Base-by-base conservation (phyloP, 352 stramenopile genomes). In the Sclerospora graminicola region DNA sequence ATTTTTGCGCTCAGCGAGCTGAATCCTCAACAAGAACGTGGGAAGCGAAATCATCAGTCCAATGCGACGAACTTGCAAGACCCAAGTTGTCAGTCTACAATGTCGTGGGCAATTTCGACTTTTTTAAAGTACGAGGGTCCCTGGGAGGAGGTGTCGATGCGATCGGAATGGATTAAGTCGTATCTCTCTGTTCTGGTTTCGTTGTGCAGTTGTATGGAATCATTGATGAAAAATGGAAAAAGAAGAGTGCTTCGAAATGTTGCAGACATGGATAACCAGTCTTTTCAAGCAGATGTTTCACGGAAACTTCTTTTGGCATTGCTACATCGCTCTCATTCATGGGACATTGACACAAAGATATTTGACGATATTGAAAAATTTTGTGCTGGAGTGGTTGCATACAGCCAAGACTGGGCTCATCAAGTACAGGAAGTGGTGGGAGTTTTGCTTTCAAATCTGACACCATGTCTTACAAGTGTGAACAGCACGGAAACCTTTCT, bases 91-190 rank as follows among this genome's bases (percentile, higher is more conserved):
- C 51, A 61, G 31, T 43, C 58, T 8, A 59, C 47, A 29, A 50
- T 78, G 20, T 34, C 60, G 10, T 75, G 63, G 63, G 48, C 60
- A 39, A 54, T 75, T 42, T 31, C n/a, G 10, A 60, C 24, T 3
- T 70, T 75, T 18, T 49, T 78, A 14, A 60, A 45, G 6, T 41
- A 49, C 10, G 48, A 41, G 15, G 58, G 47, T 38, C 54, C 63
- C 20, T 61, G 58, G 58, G 29, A 51, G 19, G 16, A 45, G 10
- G 20, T 20, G 14, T 45, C 35, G 3, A 43, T 49, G 30, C 29
- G 18, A 8, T 44, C 41, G 16, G 27, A 46, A 20, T 60, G 48
- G 57, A 49, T 51, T 51, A 33, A 19, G 24, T 37, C 42, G 4
- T 64, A 67, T 40, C 21, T 63, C 9, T 67, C 40, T 11, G 49